These are phyloP conservation scores for Melaleuca alternifolia DNA, from an alignment of 345 rosid genomes.

Conservation along the genomic window DNA sequence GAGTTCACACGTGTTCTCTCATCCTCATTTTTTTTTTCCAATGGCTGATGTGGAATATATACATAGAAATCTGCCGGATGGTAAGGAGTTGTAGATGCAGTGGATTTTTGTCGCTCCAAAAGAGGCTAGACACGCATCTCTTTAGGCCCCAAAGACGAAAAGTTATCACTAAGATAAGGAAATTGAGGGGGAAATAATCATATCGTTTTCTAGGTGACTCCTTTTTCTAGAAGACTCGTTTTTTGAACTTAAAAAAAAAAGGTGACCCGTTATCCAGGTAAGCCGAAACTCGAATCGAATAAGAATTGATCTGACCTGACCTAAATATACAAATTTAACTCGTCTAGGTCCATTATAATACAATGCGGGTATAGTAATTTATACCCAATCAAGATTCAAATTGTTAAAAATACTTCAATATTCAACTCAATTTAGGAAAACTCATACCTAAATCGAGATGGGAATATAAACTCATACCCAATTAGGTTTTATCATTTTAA, in stretches of 20 bases:
- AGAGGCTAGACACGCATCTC: not conserved
- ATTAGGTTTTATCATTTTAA: too few species aligned
- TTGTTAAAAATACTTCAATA: too few species aligned
- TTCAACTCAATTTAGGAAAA: too few species aligned
- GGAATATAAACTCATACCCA: too few species aligned
- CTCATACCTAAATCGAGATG: too few species aligned
- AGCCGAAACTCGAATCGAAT: too few species aligned
- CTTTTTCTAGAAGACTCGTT: not conserved
- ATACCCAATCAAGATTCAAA: too few species aligned
- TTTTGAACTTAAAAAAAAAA: not conserved
- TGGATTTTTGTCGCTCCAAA: not conserved
- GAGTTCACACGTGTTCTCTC: not conserved
- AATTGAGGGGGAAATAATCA: not conserved
- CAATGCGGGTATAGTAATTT: too few species aligned
- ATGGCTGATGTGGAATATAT: not conserved
- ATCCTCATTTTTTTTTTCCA: not conserved
- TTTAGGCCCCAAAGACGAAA: not conserved
- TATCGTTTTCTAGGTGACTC: not conserved
- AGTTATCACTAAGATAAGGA: not conserved
- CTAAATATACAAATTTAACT: too few species aligned
- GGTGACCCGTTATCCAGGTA: too few species aligned
- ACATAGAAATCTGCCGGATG: not conserved
- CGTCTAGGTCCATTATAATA: too few species aligned
- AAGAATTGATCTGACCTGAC: too few species aligned
- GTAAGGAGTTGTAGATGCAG: not conserved